These are phyloP conservation scores for Balansia obtecta DNA, from an alignment of 2,329 filamentous ascomycete species.

Conservation along the genomic window DNA sequence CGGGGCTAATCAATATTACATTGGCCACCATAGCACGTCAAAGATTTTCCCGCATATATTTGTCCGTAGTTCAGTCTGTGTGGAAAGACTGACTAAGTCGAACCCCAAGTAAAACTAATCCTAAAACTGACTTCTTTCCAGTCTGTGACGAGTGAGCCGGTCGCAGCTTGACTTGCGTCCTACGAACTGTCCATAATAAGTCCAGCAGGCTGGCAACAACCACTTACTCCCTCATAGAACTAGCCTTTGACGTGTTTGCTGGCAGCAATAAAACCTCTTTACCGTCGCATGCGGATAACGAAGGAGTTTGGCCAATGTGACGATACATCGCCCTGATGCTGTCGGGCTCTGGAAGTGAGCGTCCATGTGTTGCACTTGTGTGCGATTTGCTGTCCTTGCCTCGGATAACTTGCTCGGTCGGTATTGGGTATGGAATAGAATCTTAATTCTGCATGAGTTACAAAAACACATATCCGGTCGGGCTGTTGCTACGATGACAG, in stretches of 20 bases:
- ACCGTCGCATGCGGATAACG: background rate
- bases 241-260: background rate
- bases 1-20: too few species aligned
- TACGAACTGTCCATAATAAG: background rate
- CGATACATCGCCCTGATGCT: background rate
- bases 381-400: too few species aligned
- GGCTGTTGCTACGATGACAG: too few species aligned
- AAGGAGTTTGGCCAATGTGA: background rate
- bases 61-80: too few species aligned
- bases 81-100: too few species aligned
- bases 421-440: too few species aligned
- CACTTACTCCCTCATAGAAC: background rate
- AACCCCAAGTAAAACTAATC: background rate
- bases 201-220: slow-evolving; percentile 3
- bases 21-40: too few species aligned
- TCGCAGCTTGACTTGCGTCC: background rate
- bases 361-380: too few species aligned
- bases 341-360: background rate
- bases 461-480: too few species aligned
- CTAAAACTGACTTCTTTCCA: background rate
- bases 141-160: background rate
- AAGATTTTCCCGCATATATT: too few species aligned
- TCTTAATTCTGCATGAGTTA: too few species aligned
- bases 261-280: background rate
- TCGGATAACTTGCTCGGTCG: too few species aligned